Percentiles rank a stretch among this genome's conserved stretches.
These are phyloP conservation scores for Capillidium heterosporum DNA, from an alignment of 371 early-diverging fungal species.

Conservation along the genomic window DNA sequence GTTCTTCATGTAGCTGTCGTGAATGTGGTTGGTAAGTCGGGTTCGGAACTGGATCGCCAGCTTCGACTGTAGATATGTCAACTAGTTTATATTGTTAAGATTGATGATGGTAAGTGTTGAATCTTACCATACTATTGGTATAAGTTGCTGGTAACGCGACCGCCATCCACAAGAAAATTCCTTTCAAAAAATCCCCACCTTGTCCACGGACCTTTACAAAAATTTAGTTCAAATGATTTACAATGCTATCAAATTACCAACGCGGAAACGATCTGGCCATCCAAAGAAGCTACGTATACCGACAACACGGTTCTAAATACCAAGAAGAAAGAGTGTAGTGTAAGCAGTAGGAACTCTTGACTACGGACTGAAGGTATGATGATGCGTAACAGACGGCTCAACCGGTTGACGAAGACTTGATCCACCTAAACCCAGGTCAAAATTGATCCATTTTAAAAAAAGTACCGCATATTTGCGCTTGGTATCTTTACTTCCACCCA, in stretches of 20 bases:
- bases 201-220: conserved; percentile 45
- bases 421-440: conserved; percentile 34
- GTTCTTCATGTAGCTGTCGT: conserved; percentile 63
- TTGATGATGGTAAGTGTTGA: background rate
- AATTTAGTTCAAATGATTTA: background rate
- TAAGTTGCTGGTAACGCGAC: conserved; percentile 89
- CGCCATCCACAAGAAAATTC: conserved; percentile 76
- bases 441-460: too few species aligned
- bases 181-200: conserved; percentile 50
- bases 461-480: too few species aligned
- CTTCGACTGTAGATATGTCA: conserved; percentile 68
- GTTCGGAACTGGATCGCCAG: conserved; percentile 71
- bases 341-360: conserved; percentile 61
- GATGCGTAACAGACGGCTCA: conserved; percentile 45
- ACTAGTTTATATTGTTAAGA: conserved; percentile 10
- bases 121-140: conserved; percentile 78
- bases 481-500: too few species aligned
- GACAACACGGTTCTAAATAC: conserved; percentile 71
- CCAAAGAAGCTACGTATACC: conserved; percentile 75
- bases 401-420: conserved; percentile 46
- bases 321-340: conserved; percentile 58
- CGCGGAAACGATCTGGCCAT: conserved; percentile 81
- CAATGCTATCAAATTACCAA: conserved; percentile 25
- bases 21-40: conserved; percentile 64
- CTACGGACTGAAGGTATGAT: conserved; percentile 60